A percentile compares a stretch with the other conserved stretches of the same genome.
Conservation (phyloP, 2,329 filamentous ascomycete genomes). For the Exserohilum turcica region DNA sequence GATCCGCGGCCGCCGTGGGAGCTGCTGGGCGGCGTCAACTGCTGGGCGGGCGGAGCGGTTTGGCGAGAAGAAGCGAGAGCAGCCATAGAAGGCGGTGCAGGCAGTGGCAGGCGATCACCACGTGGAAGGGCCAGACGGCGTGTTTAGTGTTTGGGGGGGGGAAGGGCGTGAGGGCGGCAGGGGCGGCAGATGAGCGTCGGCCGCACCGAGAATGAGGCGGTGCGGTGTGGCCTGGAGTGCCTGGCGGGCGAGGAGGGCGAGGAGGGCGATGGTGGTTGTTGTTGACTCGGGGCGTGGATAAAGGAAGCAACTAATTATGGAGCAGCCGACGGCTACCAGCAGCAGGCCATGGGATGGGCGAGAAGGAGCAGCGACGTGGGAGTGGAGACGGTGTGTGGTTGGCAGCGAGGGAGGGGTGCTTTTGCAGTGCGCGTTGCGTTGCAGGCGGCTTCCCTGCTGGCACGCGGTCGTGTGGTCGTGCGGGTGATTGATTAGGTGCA, state of each 20-base stretch:
- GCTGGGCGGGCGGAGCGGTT: slow-evolving; percentile 35
- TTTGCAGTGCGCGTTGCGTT: slow-evolving; percentile 32
- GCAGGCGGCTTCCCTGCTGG: slow-evolving; percentile 34
- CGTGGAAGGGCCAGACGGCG: slow-evolving; percentile 9
- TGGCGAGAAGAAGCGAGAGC: slow-evolving; percentile 40
- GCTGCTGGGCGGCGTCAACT: slow-evolving; percentile 49
- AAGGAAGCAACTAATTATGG: not conserved
- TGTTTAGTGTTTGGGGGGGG: too few species aligned
- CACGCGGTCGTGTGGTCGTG: slow-evolving; percentile 16
- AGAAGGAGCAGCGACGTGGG: slow-evolving; percentile 16
- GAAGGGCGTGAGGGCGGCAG: not conserved
- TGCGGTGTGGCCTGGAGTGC: too few species aligned
- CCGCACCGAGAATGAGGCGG: not conserved
- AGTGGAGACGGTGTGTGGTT: slow-evolving; percentile 22
- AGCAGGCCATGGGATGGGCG: slow-evolving; percentile 21
- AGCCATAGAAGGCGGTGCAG: slow-evolving; percentile 36
- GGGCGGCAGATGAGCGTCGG: not conserved
- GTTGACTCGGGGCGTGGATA: not conserved
- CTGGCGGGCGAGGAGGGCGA: too few species aligned
- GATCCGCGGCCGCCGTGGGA: slow-evolving; percentile 45
- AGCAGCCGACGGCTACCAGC: slow-evolving; percentile 11
- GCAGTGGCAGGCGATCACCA: slow-evolving; percentile 7
- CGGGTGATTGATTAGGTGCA: slow-evolving; percentile 23
- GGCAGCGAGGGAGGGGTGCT: slow-evolving; percentile 28
- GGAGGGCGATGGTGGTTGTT: not conserved